phyloP scores from a whole-genome alignment of 2,329 filamentous ascomycete genomes.

The Monilinia vaccinii-corymbosi region DNA sequence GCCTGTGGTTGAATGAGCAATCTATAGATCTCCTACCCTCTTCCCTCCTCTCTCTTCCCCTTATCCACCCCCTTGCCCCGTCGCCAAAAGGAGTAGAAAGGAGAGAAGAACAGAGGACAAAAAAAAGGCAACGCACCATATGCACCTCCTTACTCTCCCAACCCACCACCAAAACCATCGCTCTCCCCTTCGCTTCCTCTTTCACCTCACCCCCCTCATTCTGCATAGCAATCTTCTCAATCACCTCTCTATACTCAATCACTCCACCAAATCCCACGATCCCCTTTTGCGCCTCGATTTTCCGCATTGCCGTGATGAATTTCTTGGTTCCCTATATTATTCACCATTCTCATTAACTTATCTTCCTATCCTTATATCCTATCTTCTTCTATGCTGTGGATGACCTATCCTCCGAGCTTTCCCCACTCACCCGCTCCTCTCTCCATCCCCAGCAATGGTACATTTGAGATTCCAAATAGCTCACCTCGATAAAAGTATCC shows the following conservation, averaged over 20 bases:
- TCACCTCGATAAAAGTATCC: not conserved
- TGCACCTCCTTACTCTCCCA: conserved; percentile 23
- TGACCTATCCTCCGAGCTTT: no score
- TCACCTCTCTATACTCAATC: not conserved
- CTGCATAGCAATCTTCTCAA: conserved; percentile 2
- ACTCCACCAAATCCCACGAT: not conserved
- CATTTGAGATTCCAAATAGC: not conserved
- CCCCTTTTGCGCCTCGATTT: not conserved
- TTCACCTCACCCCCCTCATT: no score
- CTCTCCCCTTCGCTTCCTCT: conserved; percentile 14
- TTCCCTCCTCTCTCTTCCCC: not conserved
- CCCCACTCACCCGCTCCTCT: not conserved
- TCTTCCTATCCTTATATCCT: not conserved
- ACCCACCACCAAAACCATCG: conserved; percentile 13
- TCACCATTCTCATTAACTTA: not conserved
- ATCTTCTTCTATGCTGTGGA: no score
- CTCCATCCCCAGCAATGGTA: not conserved
- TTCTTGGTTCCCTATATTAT: not conserved
- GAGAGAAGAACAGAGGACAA: not conserved
- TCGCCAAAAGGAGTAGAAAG: no score
- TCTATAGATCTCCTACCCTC: not conserved
- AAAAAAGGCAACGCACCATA: conserved; percentile 3
- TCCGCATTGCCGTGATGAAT: not conserved
- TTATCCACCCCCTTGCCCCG: no score
- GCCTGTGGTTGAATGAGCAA: not conserved